Evolutionary conservation across 2,329 filamentous ascomycete genomes (phyloP), one percentile per base, ranked within the genome.

Genomic region (Falciphora oryzae): DNA sequence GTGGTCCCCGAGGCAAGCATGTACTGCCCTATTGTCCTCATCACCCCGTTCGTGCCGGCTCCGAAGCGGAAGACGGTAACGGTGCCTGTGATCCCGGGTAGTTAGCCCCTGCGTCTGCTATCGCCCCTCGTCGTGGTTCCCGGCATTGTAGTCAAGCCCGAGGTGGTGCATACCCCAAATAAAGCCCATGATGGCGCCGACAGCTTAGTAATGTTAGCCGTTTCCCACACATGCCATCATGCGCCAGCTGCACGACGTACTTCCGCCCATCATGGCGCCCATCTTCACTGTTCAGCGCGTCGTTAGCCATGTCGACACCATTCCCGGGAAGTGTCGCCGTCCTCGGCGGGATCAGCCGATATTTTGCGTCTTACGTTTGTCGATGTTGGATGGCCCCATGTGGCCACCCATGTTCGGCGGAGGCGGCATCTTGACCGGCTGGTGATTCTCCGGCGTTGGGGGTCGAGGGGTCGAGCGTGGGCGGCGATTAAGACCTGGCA

Each of bases 211-310:
- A 53, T 53, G 44, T 53, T 53, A 53, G 44, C n/a, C n/a, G 22
- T n/a, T 53, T 22, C 44, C 44, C 6, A 8, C 44, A 25, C 44
- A n/a, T 6, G 44, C 44, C 2, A n/a, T 11, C 22, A 50, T n/a
- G 70, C 81, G 78, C 64, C 61, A 6, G 11, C 16, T 38, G 29
- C n/a, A 22, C 44, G 44, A 86, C 93, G 73, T 90, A 98, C 94
- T 96, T 76, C 93, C 92, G 71, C 95, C 95, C 93, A 98, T 98
- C 89, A 99, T 89, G 68, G 91, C 93, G 71, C 95, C 95, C 93
- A 98, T 97, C 83, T 97, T 97, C 77, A 93, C 93, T 96, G 75
- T 70, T 64, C 14, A 27, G 22, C 31, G 2, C 70, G 65, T 61
- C 11, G 73, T 75, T 72, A 76, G 75, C 69, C 14, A 44, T 32